These are phyloP conservation scores for Ceratobasidium papillatum DNA, from an alignment of 1,284 basidiomycete genomes.

Conservation along the genomic window DNA sequence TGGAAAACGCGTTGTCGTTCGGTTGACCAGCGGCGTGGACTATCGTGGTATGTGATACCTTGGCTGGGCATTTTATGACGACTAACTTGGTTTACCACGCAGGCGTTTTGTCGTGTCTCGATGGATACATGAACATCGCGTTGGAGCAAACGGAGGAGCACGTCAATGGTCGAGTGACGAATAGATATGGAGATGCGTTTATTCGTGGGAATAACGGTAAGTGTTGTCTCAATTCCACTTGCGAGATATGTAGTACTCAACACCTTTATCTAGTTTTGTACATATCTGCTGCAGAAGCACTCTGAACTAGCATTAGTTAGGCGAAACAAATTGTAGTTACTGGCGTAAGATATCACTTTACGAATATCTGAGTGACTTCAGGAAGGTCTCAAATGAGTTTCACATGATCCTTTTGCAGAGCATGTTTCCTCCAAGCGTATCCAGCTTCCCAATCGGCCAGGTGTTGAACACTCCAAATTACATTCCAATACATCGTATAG, in stretches of 20 bases:
- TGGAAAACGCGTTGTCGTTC: conserved; percentile 92
- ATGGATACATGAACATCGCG: conserved; percentile 99
- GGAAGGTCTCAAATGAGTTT: neutral
- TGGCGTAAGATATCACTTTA: neutral
- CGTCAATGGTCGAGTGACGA: conserved; percentile 86
- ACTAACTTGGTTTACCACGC: neutral
- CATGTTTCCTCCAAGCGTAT: neutral
- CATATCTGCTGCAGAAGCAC: conserved; percentile 56
- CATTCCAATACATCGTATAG: neutral
- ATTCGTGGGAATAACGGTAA: conserved; percentile 96
- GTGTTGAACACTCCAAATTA: neutral
- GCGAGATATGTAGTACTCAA: conserved; percentile 19
- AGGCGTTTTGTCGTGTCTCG: conserved; percentile 96
- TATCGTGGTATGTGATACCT: conserved; percentile 77
- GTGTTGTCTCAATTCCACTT: conserved; percentile 48
- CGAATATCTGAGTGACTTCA: neutral
- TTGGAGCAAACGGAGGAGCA: conserved; percentile 96
- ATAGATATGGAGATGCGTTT: conserved; percentile 93
- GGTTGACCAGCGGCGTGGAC: conserved; percentile 95
- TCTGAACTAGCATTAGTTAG: neutral
- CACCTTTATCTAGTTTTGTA: conserved; percentile 54
- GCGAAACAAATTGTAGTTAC: too few relatives aligned
- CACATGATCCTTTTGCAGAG: neutral
- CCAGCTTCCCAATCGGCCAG: neutral
- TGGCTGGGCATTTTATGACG: neutral